Base-by-base conservation (phyloP, 2,329 filamentous ascomycete species). In the Pseudogymnoascus sp. region DNA sequence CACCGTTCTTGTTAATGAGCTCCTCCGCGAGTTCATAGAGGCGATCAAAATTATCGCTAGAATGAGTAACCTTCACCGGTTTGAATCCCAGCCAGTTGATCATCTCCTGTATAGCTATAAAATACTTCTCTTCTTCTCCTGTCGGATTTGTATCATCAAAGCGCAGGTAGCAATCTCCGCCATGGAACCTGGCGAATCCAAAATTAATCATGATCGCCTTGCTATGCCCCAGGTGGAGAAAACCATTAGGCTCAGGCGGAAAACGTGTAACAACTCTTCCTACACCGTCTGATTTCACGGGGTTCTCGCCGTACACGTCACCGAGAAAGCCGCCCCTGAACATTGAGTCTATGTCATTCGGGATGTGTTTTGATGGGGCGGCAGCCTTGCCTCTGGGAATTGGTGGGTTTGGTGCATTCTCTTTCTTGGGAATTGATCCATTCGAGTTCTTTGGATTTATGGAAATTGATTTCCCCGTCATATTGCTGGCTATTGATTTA, bases 201-300 rank as follows among this genome's bases (percentile, higher is more conserved):
- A 97, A 97, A 76, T 97, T 97, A 74, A 97, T 85, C 0, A 91
- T 88, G 73, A 97, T 97, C 18, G 94, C 93, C 77, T 97, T 97
- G 66, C 88, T 89, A 72, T 97, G 94, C 15, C 93, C 93, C 67
- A 97, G 88, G 71, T 97, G 92, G 9, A 97, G 82, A 72, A 88
- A 97, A 60, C 93, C 94, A 73, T 97, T 97, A 57, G 94, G 94
- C 75, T 93, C 89, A 28, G 89, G 89, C 1, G 89, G 89, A 71
- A 93, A 92, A 66, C 89, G 84, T 2, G 88, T 91, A 53, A 87
- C 74, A 14, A 87, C 84, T 12, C 77, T 75, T 66, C 81, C 82
- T 41, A 15, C 30, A 8, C 43, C 22, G 2, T 30, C 43, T 30
- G 22, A 76, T 74, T 65, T 79, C 80, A 79, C 77, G 2, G 86